Conservation (phyloP, 2,329 filamentous ascomycete species). For the Phaeomoniella chlamydospora region DNA sequence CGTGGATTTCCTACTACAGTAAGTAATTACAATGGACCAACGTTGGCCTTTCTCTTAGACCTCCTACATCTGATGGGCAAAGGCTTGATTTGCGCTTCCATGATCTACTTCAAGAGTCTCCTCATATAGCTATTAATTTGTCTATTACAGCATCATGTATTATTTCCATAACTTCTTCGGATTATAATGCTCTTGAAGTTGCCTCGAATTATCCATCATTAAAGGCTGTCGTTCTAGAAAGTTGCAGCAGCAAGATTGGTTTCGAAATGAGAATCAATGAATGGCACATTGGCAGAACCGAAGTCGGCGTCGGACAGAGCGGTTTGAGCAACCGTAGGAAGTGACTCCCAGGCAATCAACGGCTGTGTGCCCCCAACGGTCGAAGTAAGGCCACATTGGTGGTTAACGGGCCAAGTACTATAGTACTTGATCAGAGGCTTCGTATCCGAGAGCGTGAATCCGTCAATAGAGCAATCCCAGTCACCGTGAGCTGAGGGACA, state of each 20-base stretch:
- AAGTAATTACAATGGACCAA: too few species aligned
- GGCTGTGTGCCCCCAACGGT: constrained; percentile 29
- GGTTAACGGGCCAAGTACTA: constrained; percentile 30
- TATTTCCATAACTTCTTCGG: too few species aligned
- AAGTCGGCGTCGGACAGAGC: constrained; percentile 33
- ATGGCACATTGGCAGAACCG: constrained; percentile 30
- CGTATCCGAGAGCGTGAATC: constrained; percentile 26
- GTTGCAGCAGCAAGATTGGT: constrained; percentile 25
- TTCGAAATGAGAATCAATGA: constrained; percentile 31
- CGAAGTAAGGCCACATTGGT: constrained; percentile 27
- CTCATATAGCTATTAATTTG: too few species aligned
- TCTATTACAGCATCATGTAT: too few species aligned
- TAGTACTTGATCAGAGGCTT: constrained; percentile 33
- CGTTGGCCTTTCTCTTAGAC: too few species aligned
- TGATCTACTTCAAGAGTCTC: too few species aligned
- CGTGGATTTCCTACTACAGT: too few species aligned
- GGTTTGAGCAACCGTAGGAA: constrained; percentile 24
- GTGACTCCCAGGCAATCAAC: constrained; percentile 34
- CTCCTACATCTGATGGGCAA: too few species aligned
- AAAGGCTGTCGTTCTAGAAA: too few species aligned
- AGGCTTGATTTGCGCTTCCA: too few species aligned
- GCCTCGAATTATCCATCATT: too few species aligned
- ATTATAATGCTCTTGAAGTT: too few species aligned
- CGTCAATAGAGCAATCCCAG: constrained; percentile 28
- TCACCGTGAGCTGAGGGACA: constrained; percentile 37